Conservation (phyloP, 257 asterid species). For the Knoxia roxburghii region DNA sequence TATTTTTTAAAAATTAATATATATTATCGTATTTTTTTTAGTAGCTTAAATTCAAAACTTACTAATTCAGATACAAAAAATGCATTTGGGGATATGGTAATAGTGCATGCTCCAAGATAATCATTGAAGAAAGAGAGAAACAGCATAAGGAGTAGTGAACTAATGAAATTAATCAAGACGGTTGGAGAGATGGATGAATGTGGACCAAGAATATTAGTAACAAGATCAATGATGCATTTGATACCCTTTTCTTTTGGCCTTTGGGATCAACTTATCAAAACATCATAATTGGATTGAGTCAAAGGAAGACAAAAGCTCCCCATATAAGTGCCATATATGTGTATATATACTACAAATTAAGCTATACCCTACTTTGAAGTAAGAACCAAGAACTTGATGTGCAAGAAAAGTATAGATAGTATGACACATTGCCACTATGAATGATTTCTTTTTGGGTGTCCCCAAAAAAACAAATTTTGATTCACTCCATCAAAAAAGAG, state of each 20-base stretch:
- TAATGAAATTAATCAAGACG: too few relatives aligned
- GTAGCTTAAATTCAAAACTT: too few relatives aligned
- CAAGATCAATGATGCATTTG: background rate
- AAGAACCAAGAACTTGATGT: slow-evolving; percentile 28
- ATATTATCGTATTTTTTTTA: too few relatives aligned
- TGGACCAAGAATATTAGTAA: slow-evolving; percentile 10
- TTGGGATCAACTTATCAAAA: slow-evolving; percentile 3
- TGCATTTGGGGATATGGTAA: too few relatives aligned
- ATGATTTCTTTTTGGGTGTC: background rate
- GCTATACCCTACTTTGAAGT: background rate
- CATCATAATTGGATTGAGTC: slow-evolving; percentile 3
- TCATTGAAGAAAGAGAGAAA: slow-evolving; percentile 24
- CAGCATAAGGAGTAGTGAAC: background rate
- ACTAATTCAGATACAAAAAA: background rate
- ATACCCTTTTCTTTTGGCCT: slow-evolving; percentile 6
- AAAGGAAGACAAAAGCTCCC: slow-evolving; percentile 12
- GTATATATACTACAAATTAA: background rate
- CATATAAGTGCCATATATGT: too few relatives aligned
- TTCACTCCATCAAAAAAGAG: slow-evolving; percentile 12
- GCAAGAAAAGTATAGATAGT: slow-evolving; percentile 29
- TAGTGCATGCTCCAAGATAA: background rate
- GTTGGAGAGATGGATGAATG: background rate
- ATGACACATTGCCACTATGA: background rate
- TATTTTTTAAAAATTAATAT: too few relatives aligned
- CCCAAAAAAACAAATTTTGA: background rate